Conservation (phyloP, 2,329 filamentous ascomycete genomes). For the Pleurostoma richardsiae region DNA sequence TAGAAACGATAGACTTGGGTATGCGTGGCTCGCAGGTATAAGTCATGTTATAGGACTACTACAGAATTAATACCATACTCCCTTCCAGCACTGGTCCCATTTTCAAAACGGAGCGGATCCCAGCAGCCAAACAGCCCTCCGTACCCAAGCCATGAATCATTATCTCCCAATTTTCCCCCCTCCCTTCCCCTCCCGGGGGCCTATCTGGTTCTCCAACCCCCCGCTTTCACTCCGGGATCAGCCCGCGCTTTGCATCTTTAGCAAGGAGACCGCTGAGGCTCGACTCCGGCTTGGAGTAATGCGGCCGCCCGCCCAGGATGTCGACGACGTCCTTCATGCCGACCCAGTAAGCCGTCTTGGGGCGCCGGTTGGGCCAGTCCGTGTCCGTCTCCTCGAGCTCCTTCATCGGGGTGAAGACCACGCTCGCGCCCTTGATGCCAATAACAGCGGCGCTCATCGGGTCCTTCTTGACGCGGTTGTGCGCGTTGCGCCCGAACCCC, state of each 20-base stretch:
- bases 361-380: conserved; percentile 87
- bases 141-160: too few relatives aligned
- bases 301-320: conserved; percentile 69
- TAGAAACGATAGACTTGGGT: too few relatives aligned
- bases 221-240: conserved; percentile 16
- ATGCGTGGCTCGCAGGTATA: too few relatives aligned
- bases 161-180: too few relatives aligned
- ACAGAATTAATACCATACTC: too few relatives aligned
- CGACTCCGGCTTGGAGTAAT: conserved; percentile 42
- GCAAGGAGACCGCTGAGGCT: conserved; percentile 46
- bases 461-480: conserved; percentile 66
- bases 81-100: too few relatives aligned
- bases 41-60: too few relatives aligned
- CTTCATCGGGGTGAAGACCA: conserved; percentile 81
- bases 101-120: too few relatives aligned
- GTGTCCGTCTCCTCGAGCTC: conserved; percentile 79
- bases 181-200: too few relatives aligned
- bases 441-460: conserved; percentile 75
- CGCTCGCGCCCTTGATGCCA: conserved; percentile 83
- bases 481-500: conserved; percentile 60
- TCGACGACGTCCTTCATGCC: conserved; percentile 77
- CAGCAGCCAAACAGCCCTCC: too few relatives aligned
- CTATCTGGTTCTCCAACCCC: too few relatives aligned
- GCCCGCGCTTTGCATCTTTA: conserved; percentile 58
- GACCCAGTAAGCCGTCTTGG: conserved; percentile 82